Conservation (phyloP, 345 rosid species). For the Pelargonium nanum region DNA sequence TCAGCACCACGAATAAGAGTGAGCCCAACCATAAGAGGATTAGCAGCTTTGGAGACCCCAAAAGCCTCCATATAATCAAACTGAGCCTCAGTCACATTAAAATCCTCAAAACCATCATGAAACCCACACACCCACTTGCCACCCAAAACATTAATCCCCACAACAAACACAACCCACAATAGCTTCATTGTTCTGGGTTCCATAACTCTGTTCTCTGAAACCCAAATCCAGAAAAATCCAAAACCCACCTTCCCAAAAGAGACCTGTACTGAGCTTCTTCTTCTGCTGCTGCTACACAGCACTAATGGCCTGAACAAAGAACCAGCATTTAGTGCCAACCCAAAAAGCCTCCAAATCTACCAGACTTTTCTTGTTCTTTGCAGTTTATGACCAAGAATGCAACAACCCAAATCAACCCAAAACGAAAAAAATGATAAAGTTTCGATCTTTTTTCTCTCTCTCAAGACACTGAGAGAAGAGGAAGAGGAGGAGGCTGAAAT, state of each 20-base stretch:
- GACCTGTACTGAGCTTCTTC: neutral
- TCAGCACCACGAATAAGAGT: conserved; percentile 66
- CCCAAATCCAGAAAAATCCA: neutral
- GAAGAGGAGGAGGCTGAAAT: conserved; percentile 9
- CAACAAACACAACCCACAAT: conserved; percentile 22
- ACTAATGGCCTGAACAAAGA: neutral
- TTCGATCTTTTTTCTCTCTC: neutral
- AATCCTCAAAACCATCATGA: conserved; percentile 10
- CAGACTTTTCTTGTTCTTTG: neutral
- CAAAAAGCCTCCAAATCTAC: neutral
- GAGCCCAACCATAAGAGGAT: conserved; percentile 70
- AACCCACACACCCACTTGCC: conserved; percentile 31
- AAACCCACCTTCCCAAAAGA: neutral
- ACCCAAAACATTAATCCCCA: conserved; percentile 12
- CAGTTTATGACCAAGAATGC: neutral
- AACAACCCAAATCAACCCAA: neutral
- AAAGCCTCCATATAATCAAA: conserved; percentile 35
- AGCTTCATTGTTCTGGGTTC: conserved; percentile 19
- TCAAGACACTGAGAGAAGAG: neutral
- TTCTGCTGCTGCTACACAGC: neutral
- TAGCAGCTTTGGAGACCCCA: conserved; percentile 27
- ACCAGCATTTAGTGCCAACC: neutral
- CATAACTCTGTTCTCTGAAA: no score
- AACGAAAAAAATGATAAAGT: no score
- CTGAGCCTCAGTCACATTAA: conserved; percentile 55